Conservation (phyloP, 805 yeast genomes). For the Barnettozyma pratensis region DNA sequence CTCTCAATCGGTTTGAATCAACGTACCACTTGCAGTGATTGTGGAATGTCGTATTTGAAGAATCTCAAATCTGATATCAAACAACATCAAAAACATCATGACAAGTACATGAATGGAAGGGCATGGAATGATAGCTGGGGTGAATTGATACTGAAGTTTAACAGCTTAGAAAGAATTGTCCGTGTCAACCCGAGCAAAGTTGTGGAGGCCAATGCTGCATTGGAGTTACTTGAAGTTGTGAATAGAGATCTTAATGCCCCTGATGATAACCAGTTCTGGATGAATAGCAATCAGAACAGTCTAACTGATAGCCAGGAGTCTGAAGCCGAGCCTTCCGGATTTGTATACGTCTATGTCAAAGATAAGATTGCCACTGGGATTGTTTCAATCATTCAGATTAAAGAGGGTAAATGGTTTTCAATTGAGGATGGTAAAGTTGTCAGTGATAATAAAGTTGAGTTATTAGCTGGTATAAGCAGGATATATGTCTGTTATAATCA, state of each 20-base stretch:
- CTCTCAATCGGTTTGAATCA: conserved; percentile 17
- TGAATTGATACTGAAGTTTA: conserved; percentile 7
- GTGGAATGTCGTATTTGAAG: conserved; percentile 49
- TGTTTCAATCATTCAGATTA: conserved; percentile 45
- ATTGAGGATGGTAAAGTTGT: conserved; percentile 45
- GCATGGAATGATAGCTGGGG: conserved; percentile 42
- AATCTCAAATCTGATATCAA: conserved; percentile 37
- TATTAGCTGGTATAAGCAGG: conserved; percentile 44
- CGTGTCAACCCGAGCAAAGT: conserved; percentile 30
- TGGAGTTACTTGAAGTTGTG: conserved; percentile 44
- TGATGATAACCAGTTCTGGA: conserved; percentile 39
- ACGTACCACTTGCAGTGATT: conserved; percentile 36
- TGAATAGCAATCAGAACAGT: conserved; percentile 15
- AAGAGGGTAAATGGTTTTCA: conserved; percentile 56
- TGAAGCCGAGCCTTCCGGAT: conserved; percentile 25
- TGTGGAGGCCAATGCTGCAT: conserved; percentile 30
- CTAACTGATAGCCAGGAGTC: too few species aligned
- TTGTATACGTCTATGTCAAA: conserved; percentile 45
- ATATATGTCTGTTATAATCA: conserved; percentile 39
- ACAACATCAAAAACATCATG: conserved; percentile 50
- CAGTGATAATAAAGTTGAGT: conserved; percentile 36
- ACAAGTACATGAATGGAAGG: conserved; percentile 41
- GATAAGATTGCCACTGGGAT: conserved; percentile 48
- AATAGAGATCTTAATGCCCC: conserved; percentile 62
- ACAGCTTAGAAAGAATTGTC: conserved; percentile 27